Evolutionary conservation across 177 flowering plant species (phyloP).

Genomic region (Vitis hybrid): DNA sequence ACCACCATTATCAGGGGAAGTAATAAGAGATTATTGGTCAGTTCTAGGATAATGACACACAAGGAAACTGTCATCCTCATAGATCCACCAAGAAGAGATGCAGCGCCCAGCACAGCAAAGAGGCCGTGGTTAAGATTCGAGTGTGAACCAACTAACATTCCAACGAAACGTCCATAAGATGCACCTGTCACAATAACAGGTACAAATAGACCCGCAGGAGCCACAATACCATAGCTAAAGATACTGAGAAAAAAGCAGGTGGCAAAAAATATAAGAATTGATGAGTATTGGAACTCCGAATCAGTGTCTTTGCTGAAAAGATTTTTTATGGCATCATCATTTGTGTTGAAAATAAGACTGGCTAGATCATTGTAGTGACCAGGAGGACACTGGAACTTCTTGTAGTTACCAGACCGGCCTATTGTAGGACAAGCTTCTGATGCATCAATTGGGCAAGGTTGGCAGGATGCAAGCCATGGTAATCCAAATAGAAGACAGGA

Average conservation of each 20-base stretch:
- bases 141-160: constrained; percentile 63
- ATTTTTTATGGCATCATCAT: constrained; percentile 84
- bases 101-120: constrained; percentile 87
- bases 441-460: constrained; percentile 66
- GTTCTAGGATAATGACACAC: constrained; percentile 76
- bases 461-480: constrained; percentile 87
- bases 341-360: constrained; percentile 88
- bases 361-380: constrained; percentile 96
- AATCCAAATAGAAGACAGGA: constrained; percentile 83
- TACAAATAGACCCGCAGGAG: constrained; percentile 83
- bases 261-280: constrained; percentile 67
- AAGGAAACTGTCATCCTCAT: constrained; percentile 91
- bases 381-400: constrained; percentile 83
- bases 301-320: constrained; percentile 76
- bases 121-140: constrained; percentile 77
- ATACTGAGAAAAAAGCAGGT: constrained; percentile 72
- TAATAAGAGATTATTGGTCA: constrained; percentile 77
- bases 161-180: constrained; percentile 80
- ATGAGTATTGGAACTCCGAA: constrained; percentile 54
- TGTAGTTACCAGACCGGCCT: constrained; percentile 91
- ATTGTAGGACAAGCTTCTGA: constrained; percentile 85
- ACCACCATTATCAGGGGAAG: constrained; percentile 89
- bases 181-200: constrained; percentile 90
- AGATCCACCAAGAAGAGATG: constrained; percentile 87
- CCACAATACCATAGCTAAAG: constrained; percentile 83